A percentile compares a stretch with the other conserved stretches of the same genome.
phyloP scores from a whole-genome alignment of 2,329 filamentous ascomycete species.

The Exserohilum turcica region DNA sequence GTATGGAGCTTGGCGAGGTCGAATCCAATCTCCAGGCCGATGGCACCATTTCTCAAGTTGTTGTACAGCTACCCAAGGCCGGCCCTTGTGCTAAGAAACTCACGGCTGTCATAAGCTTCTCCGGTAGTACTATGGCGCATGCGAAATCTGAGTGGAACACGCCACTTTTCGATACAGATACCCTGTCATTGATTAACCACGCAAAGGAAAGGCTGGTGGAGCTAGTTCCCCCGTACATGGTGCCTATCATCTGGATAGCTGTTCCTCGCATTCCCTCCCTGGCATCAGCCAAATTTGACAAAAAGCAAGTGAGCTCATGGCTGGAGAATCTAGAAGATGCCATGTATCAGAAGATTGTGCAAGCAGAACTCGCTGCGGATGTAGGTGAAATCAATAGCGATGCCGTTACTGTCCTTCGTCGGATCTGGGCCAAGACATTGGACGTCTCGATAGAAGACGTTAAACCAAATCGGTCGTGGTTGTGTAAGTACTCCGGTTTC shows the following conservation, averaged over 20 bases:
- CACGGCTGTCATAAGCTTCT: conserved; percentile 51
- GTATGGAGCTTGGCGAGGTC: conserved; percentile 45
- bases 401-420: conserved; percentile 27
- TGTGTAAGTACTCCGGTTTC: conserved; percentile 8
- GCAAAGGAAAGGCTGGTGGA: conserved; percentile 36
- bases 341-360: conserved; percentile 49
- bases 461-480: conserved; percentile 36
- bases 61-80: conserved; percentile 51
- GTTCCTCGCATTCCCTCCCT: conserved; percentile 41
- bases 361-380: conserved; percentile 38
- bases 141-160: conserved; percentile 32
- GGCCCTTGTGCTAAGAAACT: conserved; percentile 52
- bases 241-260: conserved; percentile 44
- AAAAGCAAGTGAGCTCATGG: conserved; percentile 50
- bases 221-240: conserved; percentile 40
- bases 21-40: conserved; percentile 38
- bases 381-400: conserved; percentile 18
- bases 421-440: conserved; percentile 52
- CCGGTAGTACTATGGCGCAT: conserved; percentile 24
- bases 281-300: conserved; percentile 39
- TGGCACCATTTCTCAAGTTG: conserved; percentile 43
- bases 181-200: conserved; percentile 37
- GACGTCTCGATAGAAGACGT: conserved; percentile 40
- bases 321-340: conserved; percentile 50
- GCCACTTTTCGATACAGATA: conserved; percentile 39